A percentile compares a stretch with the other conserved stretches of the same genome.
phyloP scores from a whole-genome alignment of 1,284 basidiomycete species.

The Tilletia setariae region DNA sequence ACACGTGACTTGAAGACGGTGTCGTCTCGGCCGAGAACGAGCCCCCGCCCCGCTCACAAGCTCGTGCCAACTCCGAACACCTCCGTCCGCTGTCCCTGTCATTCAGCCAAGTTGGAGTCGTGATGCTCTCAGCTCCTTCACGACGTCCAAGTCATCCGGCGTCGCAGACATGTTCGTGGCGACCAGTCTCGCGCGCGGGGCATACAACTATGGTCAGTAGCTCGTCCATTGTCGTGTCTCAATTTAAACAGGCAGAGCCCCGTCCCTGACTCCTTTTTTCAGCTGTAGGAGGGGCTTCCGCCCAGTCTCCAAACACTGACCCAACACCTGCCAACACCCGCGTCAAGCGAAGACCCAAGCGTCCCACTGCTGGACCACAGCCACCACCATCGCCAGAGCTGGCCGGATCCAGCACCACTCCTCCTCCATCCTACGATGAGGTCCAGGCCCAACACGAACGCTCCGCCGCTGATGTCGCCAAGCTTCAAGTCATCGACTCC shows the following conservation, averaged over 20 bases:
- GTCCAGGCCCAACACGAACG: slow-evolving; percentile 11
- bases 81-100: too few species aligned
- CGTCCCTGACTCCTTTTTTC: background rate
- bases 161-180: slow-evolving; percentile 11
- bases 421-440: slow-evolving; percentile 14
- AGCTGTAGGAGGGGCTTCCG: background rate
- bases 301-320: background rate
- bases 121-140: too few species aligned
- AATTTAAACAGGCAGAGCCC: too few species aligned
- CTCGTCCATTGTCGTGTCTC: background rate
- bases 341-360: slow-evolving; percentile 11
- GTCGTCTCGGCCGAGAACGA: too few species aligned
- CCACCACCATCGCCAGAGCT: background rate
- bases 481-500: slow-evolving; percentile 34
- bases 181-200: slow-evolving; percentile 8
- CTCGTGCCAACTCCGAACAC: too few species aligned
- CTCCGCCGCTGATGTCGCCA: slow-evolving; percentile 14
- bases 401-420: background rate
- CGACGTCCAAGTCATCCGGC: too few species aligned
- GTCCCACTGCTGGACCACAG: background rate
- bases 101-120: too few species aligned
- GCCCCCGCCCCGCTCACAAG: too few species aligned
- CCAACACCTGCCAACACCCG: slow-evolving; percentile 10
- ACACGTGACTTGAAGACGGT: too few species aligned
- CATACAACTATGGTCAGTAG: slow-evolving; percentile 12